Conservation (phyloP, 2,329 filamentous ascomycete genomes). For the Pseudopyricularia javanii region DNA sequence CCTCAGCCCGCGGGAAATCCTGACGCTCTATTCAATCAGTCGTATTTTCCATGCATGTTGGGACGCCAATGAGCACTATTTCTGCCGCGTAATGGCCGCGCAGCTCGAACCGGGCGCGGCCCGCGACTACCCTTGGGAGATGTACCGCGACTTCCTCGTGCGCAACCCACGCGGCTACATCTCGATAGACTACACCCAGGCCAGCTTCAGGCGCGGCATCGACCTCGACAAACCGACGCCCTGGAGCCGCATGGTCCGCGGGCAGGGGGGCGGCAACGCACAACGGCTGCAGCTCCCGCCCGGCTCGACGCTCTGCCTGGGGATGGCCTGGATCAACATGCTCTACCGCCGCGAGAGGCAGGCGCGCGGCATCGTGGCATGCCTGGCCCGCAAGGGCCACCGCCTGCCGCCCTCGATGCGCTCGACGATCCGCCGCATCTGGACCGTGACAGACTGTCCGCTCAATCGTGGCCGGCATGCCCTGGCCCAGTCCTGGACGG, state of each 20-base stretch:
- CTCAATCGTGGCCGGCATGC: conserved; percentile 41
- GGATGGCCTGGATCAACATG: conserved; percentile 57
- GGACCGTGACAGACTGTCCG: conserved; percentile 59
- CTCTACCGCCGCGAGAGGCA: conserved; percentile 44
- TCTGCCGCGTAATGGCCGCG: conserved; percentile 23
- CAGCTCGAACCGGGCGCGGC: conserved; percentile 42
- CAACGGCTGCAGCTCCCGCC: not conserved
- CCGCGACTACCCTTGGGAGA: conserved; percentile 45
- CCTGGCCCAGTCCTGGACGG: conserved; percentile 46
- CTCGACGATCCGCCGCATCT: conserved; percentile 41
- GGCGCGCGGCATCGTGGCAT: conserved; percentile 49
- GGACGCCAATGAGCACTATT: conserved; percentile 2
- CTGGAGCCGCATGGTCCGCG: not conserved
- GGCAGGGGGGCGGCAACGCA: not conserved
- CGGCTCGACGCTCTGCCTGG: conserved; percentile 1
- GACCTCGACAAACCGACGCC: not conserved
- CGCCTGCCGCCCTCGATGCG: conserved; percentile 29
- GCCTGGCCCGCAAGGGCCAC: conserved; percentile 45
- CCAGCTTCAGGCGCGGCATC: conserved; percentile 3
- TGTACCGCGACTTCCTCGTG: conserved; percentile 45
- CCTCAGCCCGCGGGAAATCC: conserved; percentile 41
- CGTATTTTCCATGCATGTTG: conserved; percentile 44
- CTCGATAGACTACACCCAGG: conserved; percentile 15
- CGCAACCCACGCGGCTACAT: conserved; percentile 43
- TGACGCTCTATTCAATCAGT: conserved; percentile 54